Base-by-base conservation (phyloP, 2,329 filamentous ascomycete species). In the Alternaria gansuensis region DNA sequence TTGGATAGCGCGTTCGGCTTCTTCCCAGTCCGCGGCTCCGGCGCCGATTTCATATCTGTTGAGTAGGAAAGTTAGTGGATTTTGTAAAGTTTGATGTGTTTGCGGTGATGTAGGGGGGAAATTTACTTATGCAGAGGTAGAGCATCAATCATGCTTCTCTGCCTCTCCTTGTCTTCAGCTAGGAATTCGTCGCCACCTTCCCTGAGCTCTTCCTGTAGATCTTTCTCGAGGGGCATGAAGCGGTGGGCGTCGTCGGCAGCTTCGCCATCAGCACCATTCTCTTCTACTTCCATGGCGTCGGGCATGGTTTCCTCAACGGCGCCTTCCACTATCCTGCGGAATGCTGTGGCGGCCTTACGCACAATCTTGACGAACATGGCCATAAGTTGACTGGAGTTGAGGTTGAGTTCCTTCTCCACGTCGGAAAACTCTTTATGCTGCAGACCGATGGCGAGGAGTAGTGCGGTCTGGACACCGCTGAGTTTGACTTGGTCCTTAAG, bases 341-440 rank as follows among this genome's bases (percentile, higher is more conserved):
- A 95, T 74, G 93, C 87, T 3, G 85, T 83, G 3, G 90, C 90
- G 37, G 97, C 85, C 81, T 98, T 98, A 65, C 93, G 88, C 59
- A 97, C 85, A 60, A 97, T 90, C 83, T 99, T 99, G 77, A 97
- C 92, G 78, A 99, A 98, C 90, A 98, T 96, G 60, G 94, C 93
- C 62, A 99, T 83, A 3, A 97, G 82, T 80, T 98, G 95, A 43
- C 88, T 89, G 2, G 87, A 85, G 0, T 87, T 87, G 5, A 97
- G 80, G 7, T 84, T 85, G 3, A 97, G 79, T 72, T 99, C 95
- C 63, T 89, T 87, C 62, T 93, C 90, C 8, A 97, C 81, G 11
- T 86, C 85, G 13, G 95, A 91, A 28, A 99, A 82, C 37, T 90
- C 89, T 81, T 98, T 98, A 66, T 91, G 88, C 78, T 99, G 96